These are phyloP conservation scores for Aspergillus taichungensis DNA, from an alignment of 495 filamentous ascomycete genomes.

Conservation along the genomic window DNA sequence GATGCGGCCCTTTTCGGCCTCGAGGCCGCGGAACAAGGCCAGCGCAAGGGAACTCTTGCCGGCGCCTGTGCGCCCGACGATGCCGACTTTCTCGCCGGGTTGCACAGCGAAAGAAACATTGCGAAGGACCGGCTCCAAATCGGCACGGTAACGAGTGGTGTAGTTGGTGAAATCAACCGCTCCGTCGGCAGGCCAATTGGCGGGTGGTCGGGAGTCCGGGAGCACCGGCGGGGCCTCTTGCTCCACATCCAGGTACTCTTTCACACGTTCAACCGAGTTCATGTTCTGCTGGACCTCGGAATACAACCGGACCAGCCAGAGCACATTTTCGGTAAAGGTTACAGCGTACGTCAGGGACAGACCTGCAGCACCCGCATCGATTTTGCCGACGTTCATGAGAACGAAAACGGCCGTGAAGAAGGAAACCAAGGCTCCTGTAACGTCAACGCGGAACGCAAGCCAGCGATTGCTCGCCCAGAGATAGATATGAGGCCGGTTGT, in stretches of 20 bases:
- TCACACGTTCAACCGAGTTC: conserved; percentile 98
- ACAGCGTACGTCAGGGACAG: conserved; percentile 97
- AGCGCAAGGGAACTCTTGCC: conserved; percentile 95
- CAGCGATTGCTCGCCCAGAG: conserved; percentile 97
- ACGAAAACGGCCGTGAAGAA: conserved; percentile 95
- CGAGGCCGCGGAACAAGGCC: conserved; percentile 93
- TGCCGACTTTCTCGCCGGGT: conserved; percentile 86
- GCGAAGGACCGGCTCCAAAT: conserved; percentile 78
- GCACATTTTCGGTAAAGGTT: conserved; percentile 91
- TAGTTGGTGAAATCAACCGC: conserved; percentile 82
- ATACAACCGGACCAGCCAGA: conserved; percentile 97
- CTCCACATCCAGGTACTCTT: conserved; percentile 94
- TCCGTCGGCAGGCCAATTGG: conserved; percentile 80
- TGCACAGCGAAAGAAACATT: conserved; percentile 79
- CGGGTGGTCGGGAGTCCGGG: conserved; percentile 64
- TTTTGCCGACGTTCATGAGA: conserved; percentile 68
- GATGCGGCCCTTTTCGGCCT: conserved; percentile 86
- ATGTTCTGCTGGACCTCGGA: conserved; percentile 96
- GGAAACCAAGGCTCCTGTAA: conserved; percentile 81
- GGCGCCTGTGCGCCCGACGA: conserved; percentile 92
- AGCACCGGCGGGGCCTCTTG: conserved; percentile 80
- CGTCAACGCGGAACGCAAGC: conserved; percentile 88
- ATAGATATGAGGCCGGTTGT: conserved; percentile 90
- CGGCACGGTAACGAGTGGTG: conserved; percentile 77
- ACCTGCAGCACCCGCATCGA: conserved; percentile 91